Evolutionary conservation across 2,329 filamentous ascomycete species (phyloP).

Genomic region (Leptographium lundbergii): DNA sequence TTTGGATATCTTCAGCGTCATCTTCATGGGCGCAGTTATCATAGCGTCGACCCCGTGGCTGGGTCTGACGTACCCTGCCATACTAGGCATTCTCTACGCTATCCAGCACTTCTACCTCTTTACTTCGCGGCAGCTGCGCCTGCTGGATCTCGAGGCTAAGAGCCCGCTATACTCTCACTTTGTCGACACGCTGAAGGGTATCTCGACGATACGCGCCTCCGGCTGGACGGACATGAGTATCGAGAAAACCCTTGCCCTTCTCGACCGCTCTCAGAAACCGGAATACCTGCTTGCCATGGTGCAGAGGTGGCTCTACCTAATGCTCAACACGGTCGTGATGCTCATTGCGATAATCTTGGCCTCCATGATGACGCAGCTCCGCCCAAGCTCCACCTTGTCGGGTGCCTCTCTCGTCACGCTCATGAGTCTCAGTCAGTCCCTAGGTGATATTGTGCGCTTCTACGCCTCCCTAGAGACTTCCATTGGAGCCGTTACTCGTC

Average conservation of each 20-base stretch:
- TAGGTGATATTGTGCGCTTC: conserved; percentile 18
- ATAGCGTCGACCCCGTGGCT: conserved; percentile 17
- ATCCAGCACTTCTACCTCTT: conserved; percentile 46
- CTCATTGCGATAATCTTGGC: conserved; percentile 34
- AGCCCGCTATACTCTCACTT: conserved; percentile 44
- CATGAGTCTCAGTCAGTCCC: conserved; percentile 21
- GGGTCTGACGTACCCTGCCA: conserved; percentile 33
- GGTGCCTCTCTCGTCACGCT: conserved; percentile 26
- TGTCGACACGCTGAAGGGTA: conserved; percentile 40
- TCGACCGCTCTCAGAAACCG: conserved; percentile 43
- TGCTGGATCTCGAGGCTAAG: conserved; percentile 50
- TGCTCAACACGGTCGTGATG: conserved; percentile 35
- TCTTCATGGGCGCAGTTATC: conserved; percentile 18
- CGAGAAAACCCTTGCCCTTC: conserved; percentile 29
- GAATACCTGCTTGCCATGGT: conserved; percentile 44
- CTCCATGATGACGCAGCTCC: conserved; percentile 31
- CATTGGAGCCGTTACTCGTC: conserved; percentile 23
- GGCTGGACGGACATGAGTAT: conserved; percentile 35
- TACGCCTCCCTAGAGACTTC: conserved; percentile 23
- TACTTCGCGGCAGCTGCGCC: conserved; percentile 46
- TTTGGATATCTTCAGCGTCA: conserved; percentile 11
- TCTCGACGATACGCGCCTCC: conserved; percentile 44
- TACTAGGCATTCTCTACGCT: conserved; percentile 31
- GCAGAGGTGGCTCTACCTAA: conserved; percentile 43
- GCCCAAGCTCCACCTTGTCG: conserved; percentile 23